A percentile compares a stretch with the other conserved stretches of the same genome.
These are phyloP conservation scores for Fraxinus ornus DNA, from an alignment of 305 asterid genomes.

Conservation along the genomic window DNA sequence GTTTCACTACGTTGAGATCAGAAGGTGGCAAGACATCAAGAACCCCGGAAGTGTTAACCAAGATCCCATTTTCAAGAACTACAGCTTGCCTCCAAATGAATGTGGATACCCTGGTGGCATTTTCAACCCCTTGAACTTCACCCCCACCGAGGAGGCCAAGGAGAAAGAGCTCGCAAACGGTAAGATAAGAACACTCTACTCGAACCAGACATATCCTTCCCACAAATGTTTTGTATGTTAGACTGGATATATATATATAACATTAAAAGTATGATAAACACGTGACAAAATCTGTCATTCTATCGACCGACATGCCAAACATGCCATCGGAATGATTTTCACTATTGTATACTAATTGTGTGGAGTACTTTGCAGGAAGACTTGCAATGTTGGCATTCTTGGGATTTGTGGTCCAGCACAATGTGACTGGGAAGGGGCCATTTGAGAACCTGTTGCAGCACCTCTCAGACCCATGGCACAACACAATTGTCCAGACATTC, in stretches of 20 bases:
- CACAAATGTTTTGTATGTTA: background rate
- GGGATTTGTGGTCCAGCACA: slow-evolving; percentile 89
- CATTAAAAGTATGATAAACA: background rate
- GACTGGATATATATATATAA: background rate
- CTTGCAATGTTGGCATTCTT: slow-evolving; percentile 95
- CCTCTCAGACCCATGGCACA: slow-evolving; percentile 95
- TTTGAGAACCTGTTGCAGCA: slow-evolving; percentile 90
- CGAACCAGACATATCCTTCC: background rate
- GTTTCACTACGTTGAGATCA: slow-evolving; percentile 93
- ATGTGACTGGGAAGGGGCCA: slow-evolving; percentile 87
- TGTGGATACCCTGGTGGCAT: slow-evolving; percentile 87
- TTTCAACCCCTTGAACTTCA: slow-evolving; percentile 86
- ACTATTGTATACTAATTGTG: background rate
- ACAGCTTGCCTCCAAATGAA: slow-evolving; percentile 73
- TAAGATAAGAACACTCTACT: slow-evolving; percentile 16
- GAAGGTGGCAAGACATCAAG: slow-evolving; percentile 98
- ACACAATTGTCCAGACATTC: slow-evolving; percentile 82
- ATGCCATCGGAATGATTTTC: no score
- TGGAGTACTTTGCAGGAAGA: slow-evolving; percentile 60
- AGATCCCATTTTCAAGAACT: slow-evolving; percentile 91
- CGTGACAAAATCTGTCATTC: background rate
- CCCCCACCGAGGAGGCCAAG: slow-evolving; percentile 77
- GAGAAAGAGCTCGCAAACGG: slow-evolving; percentile 94
- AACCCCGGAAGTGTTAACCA: slow-evolving; percentile 94
- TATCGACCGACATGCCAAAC: no score